A percentile compares a stretch with the other conserved stretches of the same genome.
These are phyloP conservation scores for Kregervanrija delftensis DNA, from an alignment of 805 yeast species.

Conservation along the genomic window DNA sequence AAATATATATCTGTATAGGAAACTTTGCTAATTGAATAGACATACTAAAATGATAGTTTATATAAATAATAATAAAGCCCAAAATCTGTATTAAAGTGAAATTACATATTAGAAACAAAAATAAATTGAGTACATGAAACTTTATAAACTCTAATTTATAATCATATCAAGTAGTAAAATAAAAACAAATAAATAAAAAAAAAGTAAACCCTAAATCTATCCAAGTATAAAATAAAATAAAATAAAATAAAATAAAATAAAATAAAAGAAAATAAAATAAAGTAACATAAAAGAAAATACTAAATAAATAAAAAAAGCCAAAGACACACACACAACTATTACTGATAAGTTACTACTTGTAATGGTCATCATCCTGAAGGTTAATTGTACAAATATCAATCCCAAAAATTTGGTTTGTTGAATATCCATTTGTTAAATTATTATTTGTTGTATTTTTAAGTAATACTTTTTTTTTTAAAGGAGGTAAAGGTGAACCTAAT, in stretches of 20 bases:
- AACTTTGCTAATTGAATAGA: neutral
- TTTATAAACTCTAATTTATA: no score
- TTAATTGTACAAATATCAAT: conserved; percentile 43
- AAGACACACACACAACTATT: no score
- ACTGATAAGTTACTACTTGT: neutral
- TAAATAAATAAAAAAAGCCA: neutral
- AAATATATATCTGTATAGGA: neutral
- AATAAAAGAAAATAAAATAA: neutral
- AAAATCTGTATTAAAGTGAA: no score
- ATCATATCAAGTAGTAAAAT: neutral
- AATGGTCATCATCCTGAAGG: conserved; percentile 20
- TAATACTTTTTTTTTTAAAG: neutral
- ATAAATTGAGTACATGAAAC: no score
- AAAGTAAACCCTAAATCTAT: neutral
- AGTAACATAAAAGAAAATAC: neutral
- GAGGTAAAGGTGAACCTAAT: conserved; percentile 12
- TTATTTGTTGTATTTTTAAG: neutral
- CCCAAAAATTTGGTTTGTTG: conserved; percentile 46
- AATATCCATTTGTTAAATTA: conserved; percentile 18
- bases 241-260: neutral
- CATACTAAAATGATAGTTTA: neutral
- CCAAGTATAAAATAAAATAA: neutral
- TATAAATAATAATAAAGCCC: neutral
- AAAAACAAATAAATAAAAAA: neutral
- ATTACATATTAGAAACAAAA: no score